A percentile compares a stretch with the other conserved stretches of the same genome.
Evolutionary conservation across 345 rosid species (phyloP).

Genomic region (Gossypium australe): DNA sequence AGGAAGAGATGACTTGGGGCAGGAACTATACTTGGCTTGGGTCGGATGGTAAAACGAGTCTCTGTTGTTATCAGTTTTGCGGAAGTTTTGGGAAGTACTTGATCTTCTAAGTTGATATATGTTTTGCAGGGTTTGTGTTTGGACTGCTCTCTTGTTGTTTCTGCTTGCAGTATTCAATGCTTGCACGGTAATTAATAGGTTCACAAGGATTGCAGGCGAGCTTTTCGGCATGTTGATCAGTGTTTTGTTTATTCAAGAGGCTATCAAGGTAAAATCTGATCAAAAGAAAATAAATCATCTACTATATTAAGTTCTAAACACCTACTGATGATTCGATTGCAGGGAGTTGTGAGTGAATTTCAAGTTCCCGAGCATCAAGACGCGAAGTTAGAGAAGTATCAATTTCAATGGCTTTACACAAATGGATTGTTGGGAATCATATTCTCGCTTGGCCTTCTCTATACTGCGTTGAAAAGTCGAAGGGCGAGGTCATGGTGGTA

Average conservation of each 20-base stretch:
- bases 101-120: not conserved
- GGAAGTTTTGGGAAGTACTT: not conserved
- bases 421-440: slow-evolving; percentile 70
- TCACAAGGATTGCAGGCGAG: slow-evolving; percentile 80
- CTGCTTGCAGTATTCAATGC: slow-evolving; percentile 62
- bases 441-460: slow-evolving; percentile 58
- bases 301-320: not conserved
- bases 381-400: slow-evolving; percentile 36
- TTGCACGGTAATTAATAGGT: slow-evolving; percentile 57
- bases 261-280: slow-evolving; percentile 46
- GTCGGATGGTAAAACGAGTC: slow-evolving; percentile 49
- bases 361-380: slow-evolving; percentile 39
- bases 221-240: slow-evolving; percentile 79
- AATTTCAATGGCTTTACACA: slow-evolving; percentile 62
- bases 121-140: slow-evolving; percentile 75
- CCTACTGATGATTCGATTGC: slow-evolving; percentile 12
- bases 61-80: not conserved
- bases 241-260: slow-evolving; percentile 73
- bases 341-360: slow-evolving; percentile 73
- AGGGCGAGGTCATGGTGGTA: slow-evolving; percentile 76
- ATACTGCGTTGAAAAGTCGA: slow-evolving; percentile 62
- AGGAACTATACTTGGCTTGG: slow-evolving; percentile 74
- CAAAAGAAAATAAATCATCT: not conserved
- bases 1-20: slow-evolving; percentile 50
- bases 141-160: slow-evolving; percentile 74